Evolutionary conservation across 1,284 basidiomycete genomes (phyloP).

Genomic region (Laetiporus sulphureus): DNA sequence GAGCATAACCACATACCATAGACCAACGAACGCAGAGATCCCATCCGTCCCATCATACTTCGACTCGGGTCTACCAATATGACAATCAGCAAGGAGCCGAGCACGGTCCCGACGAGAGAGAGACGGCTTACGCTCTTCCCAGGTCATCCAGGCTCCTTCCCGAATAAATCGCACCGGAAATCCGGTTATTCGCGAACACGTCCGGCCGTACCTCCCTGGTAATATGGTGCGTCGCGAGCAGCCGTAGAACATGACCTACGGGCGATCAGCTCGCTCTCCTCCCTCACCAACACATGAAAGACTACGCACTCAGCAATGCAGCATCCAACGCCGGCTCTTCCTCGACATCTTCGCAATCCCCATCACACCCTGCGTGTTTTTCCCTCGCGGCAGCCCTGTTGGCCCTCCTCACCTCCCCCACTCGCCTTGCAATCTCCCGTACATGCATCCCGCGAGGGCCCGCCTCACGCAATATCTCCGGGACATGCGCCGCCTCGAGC

Average conservation of each 20-base stretch:
- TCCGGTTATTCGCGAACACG: constrained; percentile 60
- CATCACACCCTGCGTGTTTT: background rate
- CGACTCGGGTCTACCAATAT: constrained; percentile 35
- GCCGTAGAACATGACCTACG: constrained; percentile 55
- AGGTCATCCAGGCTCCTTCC: constrained; percentile 41
- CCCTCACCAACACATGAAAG: background rate
- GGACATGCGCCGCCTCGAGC: constrained; percentile 57
- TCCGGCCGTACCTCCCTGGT: constrained; percentile 57
- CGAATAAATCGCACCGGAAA: constrained; percentile 60
- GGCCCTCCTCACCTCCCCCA: constrained; percentile 5
- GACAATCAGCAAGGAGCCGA: background rate
- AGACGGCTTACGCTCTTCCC: constrained; percentile 27
- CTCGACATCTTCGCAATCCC: background rate
- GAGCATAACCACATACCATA: constrained; percentile 39
- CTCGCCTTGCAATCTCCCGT: constrained; percentile 36
- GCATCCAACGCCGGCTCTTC: constrained; percentile 3
- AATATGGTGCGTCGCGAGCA: constrained; percentile 69
- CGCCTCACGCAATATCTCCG: constrained; percentile 59
- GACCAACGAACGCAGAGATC: constrained; percentile 57
- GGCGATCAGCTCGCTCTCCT: background rate
- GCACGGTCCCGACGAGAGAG: constrained; percentile 8
- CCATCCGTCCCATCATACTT: constrained; percentile 61
- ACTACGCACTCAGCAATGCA: constrained; percentile 2
- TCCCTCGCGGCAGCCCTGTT: too few relatives aligned
- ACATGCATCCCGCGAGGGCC: constrained; percentile 53